Conservation (phyloP, 257 asterid species). For the Penstemon eatonii region DNA sequence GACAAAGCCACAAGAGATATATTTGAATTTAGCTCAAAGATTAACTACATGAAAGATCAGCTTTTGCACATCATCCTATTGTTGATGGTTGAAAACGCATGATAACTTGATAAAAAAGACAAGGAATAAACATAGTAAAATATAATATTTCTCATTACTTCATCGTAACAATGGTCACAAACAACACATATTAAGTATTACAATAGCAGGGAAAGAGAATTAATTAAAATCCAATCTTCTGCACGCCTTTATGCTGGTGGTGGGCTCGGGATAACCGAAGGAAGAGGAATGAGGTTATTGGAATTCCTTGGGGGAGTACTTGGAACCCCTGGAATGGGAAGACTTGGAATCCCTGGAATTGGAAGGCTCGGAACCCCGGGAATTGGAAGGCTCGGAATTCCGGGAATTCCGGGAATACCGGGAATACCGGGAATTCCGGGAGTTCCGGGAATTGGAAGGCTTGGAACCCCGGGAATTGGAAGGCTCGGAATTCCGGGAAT, state of each 20-base stretch:
- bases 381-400: not conserved
- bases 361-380: not conserved
- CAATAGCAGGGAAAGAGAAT: not conserved
- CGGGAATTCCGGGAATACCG: not conserved
- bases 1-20: no score
- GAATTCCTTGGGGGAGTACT: not conserved
- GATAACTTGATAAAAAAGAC: not conserved
- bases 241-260: conserved; percentile 13
- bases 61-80: not conserved
- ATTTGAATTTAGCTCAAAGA: no score
- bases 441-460: conserved; percentile 3
- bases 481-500: not conserved
- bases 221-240: not conserved
- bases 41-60: not conserved
- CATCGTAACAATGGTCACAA: not conserved
- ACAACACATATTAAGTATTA: conserved; percentile 7
- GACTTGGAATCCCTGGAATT: no score
- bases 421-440: not conserved
- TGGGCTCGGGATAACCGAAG: not conserved
- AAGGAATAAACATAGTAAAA: not conserved
- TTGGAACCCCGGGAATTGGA: not conserved
- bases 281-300: not conserved
- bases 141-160: not conserved
- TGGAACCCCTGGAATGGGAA: not conserved
- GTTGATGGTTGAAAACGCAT: conserved; percentile 2